A percentile compares a stretch with the other conserved stretches of the same genome.
phyloP scores from a whole-genome alignment of 2,329 filamentous ascomycete species.

The Knufia fluminis region DNA sequence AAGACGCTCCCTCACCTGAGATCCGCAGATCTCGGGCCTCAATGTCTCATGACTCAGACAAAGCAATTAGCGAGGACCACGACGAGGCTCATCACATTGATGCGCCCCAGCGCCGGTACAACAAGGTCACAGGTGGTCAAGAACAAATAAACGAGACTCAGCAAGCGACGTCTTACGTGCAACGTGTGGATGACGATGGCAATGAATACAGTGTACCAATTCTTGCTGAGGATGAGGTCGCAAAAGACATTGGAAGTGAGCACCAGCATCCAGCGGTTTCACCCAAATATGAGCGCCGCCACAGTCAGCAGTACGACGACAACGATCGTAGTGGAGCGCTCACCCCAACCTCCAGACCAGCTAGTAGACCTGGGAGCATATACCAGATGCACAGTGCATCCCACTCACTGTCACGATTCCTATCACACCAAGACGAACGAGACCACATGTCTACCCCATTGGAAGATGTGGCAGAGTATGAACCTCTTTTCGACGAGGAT shows the following conservation, averaged over 20 bases:
- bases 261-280: slow-evolving; percentile 72
- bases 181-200: slow-evolving; percentile 39
- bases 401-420: slow-evolving; percentile 40
- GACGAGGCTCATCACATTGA: slow-evolving; percentile 64
- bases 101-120: slow-evolving; percentile 42
- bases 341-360: slow-evolving; percentile 47
- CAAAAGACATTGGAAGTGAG: slow-evolving; percentile 60
- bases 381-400: slow-evolving; percentile 44
- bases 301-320: slow-evolving; percentile 49
- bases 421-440: slow-evolving; percentile 42
- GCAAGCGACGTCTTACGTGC: slow-evolving; percentile 39
- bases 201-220: slow-evolving; percentile 68
- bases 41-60: slow-evolving; percentile 16
- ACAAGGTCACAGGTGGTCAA: slow-evolving; percentile 32
- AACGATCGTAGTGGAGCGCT: slow-evolving; percentile 39
- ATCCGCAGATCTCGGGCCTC: slow-evolving; percentile 21
- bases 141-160: slow-evolving; percentile 37
- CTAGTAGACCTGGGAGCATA: slow-evolving; percentile 55
- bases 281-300: slow-evolving; percentile 57
- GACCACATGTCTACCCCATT: slow-evolving; percentile 57
- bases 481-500: slow-evolving; percentile 78
- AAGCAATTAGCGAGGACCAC: neutral
- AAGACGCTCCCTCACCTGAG: slow-evolving; percentile 23
- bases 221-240: slow-evolving; percentile 76
- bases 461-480: slow-evolving; percentile 87